phyloP scores from a whole-genome alignment of 805 yeast genomes.

The Kazachstania africana region DNA sequence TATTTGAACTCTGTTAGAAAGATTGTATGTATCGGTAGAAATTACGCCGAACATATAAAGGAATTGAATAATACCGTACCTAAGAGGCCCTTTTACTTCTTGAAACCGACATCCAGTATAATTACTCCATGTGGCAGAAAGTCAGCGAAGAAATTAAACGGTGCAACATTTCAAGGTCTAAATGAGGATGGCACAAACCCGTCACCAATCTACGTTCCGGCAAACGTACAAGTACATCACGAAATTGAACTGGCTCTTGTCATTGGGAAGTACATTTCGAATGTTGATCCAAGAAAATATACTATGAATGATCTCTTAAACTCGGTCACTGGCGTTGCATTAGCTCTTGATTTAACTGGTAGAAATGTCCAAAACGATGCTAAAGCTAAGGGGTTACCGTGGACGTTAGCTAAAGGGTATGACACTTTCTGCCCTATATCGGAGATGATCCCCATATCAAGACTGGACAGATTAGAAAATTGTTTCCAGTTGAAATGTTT shows the following conservation, averaged over 20 bases:
- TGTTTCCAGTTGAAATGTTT: constrained; percentile 28
- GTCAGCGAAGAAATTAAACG: constrained; percentile 1
- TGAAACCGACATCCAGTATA: constrained; percentile 78
- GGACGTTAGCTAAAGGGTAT: constrained; percentile 94
- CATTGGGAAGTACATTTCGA: constrained; percentile 49
- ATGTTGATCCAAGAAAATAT: constrained; percentile 46
- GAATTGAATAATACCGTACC: constrained; percentile 81
- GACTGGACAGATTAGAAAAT: constrained; percentile 32
- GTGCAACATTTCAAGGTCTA: constrained; percentile 15
- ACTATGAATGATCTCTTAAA: constrained; percentile 58
- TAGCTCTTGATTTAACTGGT: constrained; percentile 91
- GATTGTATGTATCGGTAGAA: constrained; percentile 90
- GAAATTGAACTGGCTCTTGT: constrained; percentile 87
- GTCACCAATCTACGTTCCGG: constrained; percentile 78
- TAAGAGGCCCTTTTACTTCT: constrained; percentile 78
- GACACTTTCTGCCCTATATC: constrained; percentile 94
- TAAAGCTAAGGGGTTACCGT: constrained; percentile 86
- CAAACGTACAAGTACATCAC: constrained; percentile 72
- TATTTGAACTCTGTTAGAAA: constrained; percentile 59
- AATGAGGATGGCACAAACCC: constrained; percentile 26
- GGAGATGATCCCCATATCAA: constrained; percentile 48
- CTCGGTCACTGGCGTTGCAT: constrained; percentile 73
- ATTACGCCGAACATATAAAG: constrained; percentile 90
- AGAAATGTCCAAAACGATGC: constrained; percentile 94
- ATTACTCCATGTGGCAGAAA: constrained; percentile 37